phyloP scores from a whole-genome alignment of 1,139 yeast species.

The Saccharomyces hybrid region DNA sequence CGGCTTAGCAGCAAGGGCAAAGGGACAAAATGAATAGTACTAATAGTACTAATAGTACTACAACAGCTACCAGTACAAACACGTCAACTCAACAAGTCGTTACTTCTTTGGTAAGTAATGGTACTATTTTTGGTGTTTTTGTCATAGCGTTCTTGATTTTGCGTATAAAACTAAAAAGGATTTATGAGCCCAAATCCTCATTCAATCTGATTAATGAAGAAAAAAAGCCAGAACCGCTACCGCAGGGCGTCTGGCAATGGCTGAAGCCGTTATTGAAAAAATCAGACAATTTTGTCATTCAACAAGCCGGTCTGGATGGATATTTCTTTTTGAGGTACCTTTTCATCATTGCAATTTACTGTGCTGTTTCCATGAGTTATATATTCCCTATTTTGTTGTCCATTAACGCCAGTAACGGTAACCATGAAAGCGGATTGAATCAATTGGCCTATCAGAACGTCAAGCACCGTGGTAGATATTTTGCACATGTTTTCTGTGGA shows the following conservation, averaged over 20 bases:
- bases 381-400: slow-evolving; percentile 56
- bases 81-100: slow-evolving; percentile 61
- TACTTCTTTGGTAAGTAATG: slow-evolving; percentile 50
- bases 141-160: slow-evolving; percentile 45
- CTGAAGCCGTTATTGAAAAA: slow-evolving; percentile 45
- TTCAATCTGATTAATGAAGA: slow-evolving; percentile 52
- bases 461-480: slow-evolving; percentile 48
- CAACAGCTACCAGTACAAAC: slow-evolving; percentile 21
- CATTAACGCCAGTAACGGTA: slow-evolving; percentile 42
- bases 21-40: background rate
- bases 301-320: slow-evolving; percentile 72
- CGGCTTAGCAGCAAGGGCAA: background rate
- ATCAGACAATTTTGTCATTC: slow-evolving; percentile 57
- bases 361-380: slow-evolving; percentile 36
- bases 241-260: slow-evolving; percentile 61
- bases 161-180: slow-evolving; percentile 49
- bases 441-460: slow-evolving; percentile 71
- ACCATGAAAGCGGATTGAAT: slow-evolving; percentile 37
- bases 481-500: slow-evolving; percentile 77
- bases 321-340: slow-evolving; percentile 58
- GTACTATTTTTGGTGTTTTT: slow-evolving; percentile 46
- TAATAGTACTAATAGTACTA: background rate
- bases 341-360: slow-evolving; percentile 38
- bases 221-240: slow-evolving; percentile 54
- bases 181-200: slow-evolving; percentile 60